Base-by-base conservation (phyloP, 2,329 filamentous ascomycete species). In the Pezicula neosporulosa region DNA sequence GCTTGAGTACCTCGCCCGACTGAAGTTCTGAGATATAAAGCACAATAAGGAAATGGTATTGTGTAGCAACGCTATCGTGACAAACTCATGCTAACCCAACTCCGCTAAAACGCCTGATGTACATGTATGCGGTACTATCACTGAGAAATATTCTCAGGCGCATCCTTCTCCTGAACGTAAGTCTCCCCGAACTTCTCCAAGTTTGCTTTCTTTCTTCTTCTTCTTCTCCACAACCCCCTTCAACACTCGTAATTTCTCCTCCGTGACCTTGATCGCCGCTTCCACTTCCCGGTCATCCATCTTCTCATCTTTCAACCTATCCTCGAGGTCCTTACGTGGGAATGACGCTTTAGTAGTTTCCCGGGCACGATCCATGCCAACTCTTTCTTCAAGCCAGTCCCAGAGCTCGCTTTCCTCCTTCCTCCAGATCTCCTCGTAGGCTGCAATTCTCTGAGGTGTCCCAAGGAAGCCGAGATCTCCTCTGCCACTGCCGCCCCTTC, bases 401-500 rank as follows among this genome's bases (percentile, higher is more conserved):
- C 68, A 68, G 1, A 69, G 53, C 44, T 69, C 66, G 43, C 65
- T 68, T 36, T 68, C 67, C 54, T 69, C 68, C 48, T 60, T 55
- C 47, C 63, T 58, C 60, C 66, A 99, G 64, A 97, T 87, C 70
- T 96, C 89, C 60, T 97, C 92, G 66, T 97, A 97, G 0, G 89
- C 90, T 2, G 87, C 84, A 15, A 91, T 72, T 6, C 91, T 82
- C 50, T 92, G 84, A 0, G 88, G 80, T 24, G 62, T 60, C 50
- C 65, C 41, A 56, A 72, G 56, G 61, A 70, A 74, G 2, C 68
- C 68, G 51, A 56, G 16, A 41, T 67, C 68, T 7, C 70, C 69
- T 51, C 69, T 74, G 1, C 67, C 64, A 28, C 67, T 57, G 18
- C 6, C 9, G n/a, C 69, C 63, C 43, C 48, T 67, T 66, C 57